Evolutionary conservation across 371 early-diverging fungal species (phyloP), one percentile per base, ranked within the genome.

Genomic region (Lichtheimia ornata): DNA sequence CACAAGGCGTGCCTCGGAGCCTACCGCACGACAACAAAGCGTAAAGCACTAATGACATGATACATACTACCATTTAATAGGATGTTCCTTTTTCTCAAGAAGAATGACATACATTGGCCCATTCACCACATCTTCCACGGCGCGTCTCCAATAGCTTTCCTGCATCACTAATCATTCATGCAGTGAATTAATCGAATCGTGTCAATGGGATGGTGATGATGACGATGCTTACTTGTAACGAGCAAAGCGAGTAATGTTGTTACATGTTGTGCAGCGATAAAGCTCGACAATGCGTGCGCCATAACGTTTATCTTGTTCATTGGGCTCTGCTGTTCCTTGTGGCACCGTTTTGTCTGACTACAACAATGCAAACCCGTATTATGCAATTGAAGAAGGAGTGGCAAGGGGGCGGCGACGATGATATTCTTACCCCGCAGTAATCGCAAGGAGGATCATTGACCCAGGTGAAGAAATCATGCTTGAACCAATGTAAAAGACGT

Each of bases 41-140:
- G 84, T 80, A 64, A 91, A 91, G 59, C 82, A 81, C 85, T 84
- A 30, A 15, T 1, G 17, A 24, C 25, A 7, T 47, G 18, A 18
- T n/a, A 24, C 25, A 7, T 47, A 6, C 4, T n/a, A 17, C 17
- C 47, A 47, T 47, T 17, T 40, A n/a, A n/a, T n/a, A n/a, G n/a
- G n/a, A n/a, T n/a, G n/a, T n/a, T n/a, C n/a, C n/a, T n/a, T n/a
- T n/a, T n/a, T 17, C 14, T 20, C 30, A 17, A 5, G 44, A 47
- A 61, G 5, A 13, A 15, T 5, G 1, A 57, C 73, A 62, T 72
- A 87, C 84, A 61, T 89, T 89, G 4, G 91, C 91, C 90, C 89
- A 91, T 62, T 91, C 92, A 7, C 92, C 92, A 64, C 92, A 91
- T 52, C 92, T 77, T 12, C 91, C 89, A 30, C 74, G 65, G 45